Conservation (phyloP, 345 rosid species). For the Citrus glauca region DNA sequence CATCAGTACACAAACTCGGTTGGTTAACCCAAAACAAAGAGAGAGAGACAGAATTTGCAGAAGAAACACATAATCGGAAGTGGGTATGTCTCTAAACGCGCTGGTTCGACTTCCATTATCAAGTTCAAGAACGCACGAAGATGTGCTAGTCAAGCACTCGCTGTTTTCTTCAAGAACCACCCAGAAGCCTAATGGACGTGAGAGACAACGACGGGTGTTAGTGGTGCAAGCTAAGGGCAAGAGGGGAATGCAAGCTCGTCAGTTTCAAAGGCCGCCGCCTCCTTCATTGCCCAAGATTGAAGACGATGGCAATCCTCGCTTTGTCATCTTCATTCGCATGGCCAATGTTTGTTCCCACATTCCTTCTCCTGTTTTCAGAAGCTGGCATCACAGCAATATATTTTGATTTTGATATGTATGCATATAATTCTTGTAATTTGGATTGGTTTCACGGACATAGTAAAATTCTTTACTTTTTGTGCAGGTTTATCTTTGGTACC, state of each 20-base stretch:
- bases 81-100: conserved; percentile 71
- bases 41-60: neutral
- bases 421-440: too few relatives aligned
- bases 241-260: conserved; percentile 77
- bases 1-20: neutral
- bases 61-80: conserved; percentile 41
- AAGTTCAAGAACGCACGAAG: conserved; percentile 44
- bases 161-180: conserved; percentile 43
- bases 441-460: too few relatives aligned
- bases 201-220: conserved; percentile 24
- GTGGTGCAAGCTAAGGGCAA: conserved; percentile 86
- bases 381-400: neutral
- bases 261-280: conserved; percentile 56
- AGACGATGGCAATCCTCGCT: conserved; percentile 90
- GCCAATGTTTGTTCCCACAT: conserved; percentile 59
- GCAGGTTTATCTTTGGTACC: conserved; percentile 93
- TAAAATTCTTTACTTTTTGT: conserved; percentile 4
- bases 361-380: neutral
- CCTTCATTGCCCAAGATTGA: conserved; percentile 89
- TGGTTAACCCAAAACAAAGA: neutral
- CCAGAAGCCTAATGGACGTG: conserved; percentile 15
- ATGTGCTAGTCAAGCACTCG: conserved; percentile 51
- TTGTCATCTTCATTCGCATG: conserved; percentile 86
- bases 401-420: neutral
- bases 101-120: conserved; percentile 61